These are phyloP conservation scores for Penicillium aurantiogriseum DNA, from an alignment of 2,329 filamentous ascomycete species.

Conservation along the genomic window DNA sequence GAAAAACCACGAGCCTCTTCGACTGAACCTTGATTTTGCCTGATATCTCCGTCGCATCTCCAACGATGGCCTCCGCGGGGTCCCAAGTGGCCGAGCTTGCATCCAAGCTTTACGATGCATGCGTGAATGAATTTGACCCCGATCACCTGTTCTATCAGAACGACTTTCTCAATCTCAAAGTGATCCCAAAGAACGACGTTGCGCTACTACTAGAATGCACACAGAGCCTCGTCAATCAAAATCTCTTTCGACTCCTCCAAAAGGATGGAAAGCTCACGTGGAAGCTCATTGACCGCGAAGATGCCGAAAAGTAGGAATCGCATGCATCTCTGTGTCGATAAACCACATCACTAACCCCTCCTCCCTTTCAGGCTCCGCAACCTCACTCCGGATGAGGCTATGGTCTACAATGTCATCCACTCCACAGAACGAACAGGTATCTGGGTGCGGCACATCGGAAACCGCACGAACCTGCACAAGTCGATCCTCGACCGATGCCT, in stretches of 20 bases:
- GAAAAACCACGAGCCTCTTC: slow-evolving; percentile 27
- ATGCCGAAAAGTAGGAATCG: slow-evolving; percentile 48
- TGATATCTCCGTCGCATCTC: slow-evolving; percentile 22
- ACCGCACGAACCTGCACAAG: slow-evolving; percentile 77
- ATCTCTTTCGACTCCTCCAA: slow-evolving; percentile 47
- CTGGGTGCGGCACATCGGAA: slow-evolving; percentile 84
- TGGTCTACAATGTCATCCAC: slow-evolving; percentile 89
- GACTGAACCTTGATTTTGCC: slow-evolving; percentile 31
- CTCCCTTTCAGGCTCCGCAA: slow-evolving; percentile 37
- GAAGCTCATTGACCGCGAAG: slow-evolving; percentile 49
- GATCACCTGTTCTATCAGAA: slow-evolving; percentile 49
- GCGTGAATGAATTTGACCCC: slow-evolving; percentile 38
- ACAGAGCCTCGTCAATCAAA: slow-evolving; percentile 47
- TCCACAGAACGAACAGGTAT: slow-evolving; percentile 80
- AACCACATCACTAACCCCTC: slow-evolving; percentile 8
- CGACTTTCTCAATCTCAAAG: slow-evolving; percentile 43
- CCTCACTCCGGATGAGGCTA: slow-evolving; percentile 66
- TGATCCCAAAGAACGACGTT: slow-evolving; percentile 47
- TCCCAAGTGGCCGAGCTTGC: slow-evolving; percentile 41
- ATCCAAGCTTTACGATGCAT: slow-evolving; percentile 47
- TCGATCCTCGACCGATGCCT: slow-evolving; percentile 76
- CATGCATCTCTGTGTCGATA: background rate
- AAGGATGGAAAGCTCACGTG: slow-evolving; percentile 47
- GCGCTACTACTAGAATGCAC: slow-evolving; percentile 45
- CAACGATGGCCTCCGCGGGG: slow-evolving; percentile 38